Percentiles rank a stretch among this genome's conserved stretches.
phyloP scores from a whole-genome alignment of 2,329 filamentous ascomycete genomes.

The Ilyonectria destructans region DNA sequence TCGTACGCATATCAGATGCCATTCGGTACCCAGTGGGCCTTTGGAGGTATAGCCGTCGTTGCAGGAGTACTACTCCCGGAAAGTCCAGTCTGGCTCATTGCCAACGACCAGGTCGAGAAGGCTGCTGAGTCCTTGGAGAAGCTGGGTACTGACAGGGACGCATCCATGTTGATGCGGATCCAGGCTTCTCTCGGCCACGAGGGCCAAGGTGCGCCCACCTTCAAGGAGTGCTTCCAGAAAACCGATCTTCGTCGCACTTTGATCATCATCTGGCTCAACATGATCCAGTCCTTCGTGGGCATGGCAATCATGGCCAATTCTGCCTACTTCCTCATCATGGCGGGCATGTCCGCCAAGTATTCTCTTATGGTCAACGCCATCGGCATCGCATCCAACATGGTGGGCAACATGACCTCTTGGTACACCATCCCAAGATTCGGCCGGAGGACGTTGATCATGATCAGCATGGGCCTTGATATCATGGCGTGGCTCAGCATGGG shows the following conservation, averaged over 20 bases:
- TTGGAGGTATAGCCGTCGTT: neutral
- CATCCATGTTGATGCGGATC: conserved; percentile 1
- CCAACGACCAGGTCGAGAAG: neutral
- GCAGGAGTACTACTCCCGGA: conserved; percentile 1
- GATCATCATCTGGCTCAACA: neutral
- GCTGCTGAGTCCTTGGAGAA: neutral
- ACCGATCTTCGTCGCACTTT: neutral
- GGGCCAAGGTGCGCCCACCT: neutral
- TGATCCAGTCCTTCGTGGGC: conserved; percentile 11
- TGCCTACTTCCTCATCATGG: conserved; percentile 21
- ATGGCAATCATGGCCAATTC: neutral
- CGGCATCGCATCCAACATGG: conserved; percentile 16
- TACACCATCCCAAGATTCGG: conserved; percentile 12
- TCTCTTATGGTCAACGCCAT: conserved; percentile 1
- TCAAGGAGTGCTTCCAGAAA: conserved; percentile 9
- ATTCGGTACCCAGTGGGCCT: conserved; percentile 19
- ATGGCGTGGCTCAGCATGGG: neutral
- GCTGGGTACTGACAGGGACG: neutral
- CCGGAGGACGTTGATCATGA: conserved; percentile 7
- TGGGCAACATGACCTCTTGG: conserved; percentile 1
- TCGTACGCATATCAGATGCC: conserved; percentile 18
- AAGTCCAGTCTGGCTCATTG: conserved; percentile 15
- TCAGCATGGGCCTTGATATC: neutral
- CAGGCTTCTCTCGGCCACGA: neutral
- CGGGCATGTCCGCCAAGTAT: neutral